phyloP scores from a whole-genome alignment of 2,329 filamentous ascomycete genomes.

The Alternaria conjuncta region DNA sequence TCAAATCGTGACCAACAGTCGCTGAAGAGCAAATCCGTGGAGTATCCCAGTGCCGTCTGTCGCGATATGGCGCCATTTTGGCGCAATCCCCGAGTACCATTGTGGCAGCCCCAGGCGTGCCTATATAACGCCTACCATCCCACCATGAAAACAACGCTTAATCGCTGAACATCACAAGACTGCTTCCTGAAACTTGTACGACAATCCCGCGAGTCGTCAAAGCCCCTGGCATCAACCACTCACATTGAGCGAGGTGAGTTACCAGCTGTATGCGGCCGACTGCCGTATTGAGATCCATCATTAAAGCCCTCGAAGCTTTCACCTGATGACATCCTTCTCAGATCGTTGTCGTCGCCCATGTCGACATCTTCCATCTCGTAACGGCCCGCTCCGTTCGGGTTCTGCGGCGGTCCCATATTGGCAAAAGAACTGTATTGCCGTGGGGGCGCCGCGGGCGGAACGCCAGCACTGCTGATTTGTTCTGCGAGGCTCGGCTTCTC shows the following conservation, averaged over 20 bases:
- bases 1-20: background rate
- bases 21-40: conserved; percentile 3
- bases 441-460: conserved; percentile 40
- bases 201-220: background rate
- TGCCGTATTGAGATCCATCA: conserved; percentile 34
- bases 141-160: conserved; percentile 11
- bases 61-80: conserved; percentile 28
- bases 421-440: conserved; percentile 26
- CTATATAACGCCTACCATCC: conserved; percentile 13
- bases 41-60: conserved; percentile 5
- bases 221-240: background rate
- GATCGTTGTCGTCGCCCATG: conserved; percentile 33
- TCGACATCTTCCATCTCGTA: conserved; percentile 34
- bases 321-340: conserved; percentile 27
- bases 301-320: conserved; percentile 44
- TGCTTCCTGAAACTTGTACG: background rate
- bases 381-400: conserved; percentile 8
- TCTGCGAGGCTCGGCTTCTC: conserved; percentile 52
- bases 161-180: conserved; percentile 6
- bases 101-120: background rate
- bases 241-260: conserved; percentile 29
- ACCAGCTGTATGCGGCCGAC: conserved; percentile 26
- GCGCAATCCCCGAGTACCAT: conserved; percentile 9
- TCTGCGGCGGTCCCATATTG: conserved; percentile 28
- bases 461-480: conserved; percentile 47